Base-by-base conservation (phyloP, 2,329 filamentous ascomycete species). In the Huntiella moniliformis region DNA sequence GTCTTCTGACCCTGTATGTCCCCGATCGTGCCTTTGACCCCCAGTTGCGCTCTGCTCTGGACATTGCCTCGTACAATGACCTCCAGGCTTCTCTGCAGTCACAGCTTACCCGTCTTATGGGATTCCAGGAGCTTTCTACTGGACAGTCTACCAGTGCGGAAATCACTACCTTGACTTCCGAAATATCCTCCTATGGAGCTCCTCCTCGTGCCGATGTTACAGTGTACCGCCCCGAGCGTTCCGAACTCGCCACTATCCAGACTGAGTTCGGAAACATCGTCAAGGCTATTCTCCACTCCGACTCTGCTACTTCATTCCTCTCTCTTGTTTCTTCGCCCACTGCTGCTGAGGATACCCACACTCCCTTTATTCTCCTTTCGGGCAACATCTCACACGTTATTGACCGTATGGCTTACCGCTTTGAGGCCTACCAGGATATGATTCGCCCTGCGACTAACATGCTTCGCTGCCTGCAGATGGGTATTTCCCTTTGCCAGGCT, bases 1-100 rank as follows among this genome's bases (percentile, higher is more conserved):
- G 79, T 12, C 74, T 79, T 35, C 67, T 96, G 41, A 73, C 73
- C 51, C 67, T 95, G 2, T 95, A 88, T 56, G 77, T 96, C 2
- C 87, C 92, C 0, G 80, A 93, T 58, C 78, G 79, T 53, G 72
- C 82, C 3, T 91, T 88, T 55, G 91, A 98, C 58, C 91, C 91
- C 1, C 73, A 78, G 49, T 65, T 78, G 48, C 67, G 71, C 44
- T 72, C 74, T 4, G 66, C 72, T 44, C 71, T 94, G 13, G 78
- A 85, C 53, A 71, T 74, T 15, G 64, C 69, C 38, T 73, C 70
- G 45, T 67, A 70, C 45, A 57, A 66, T 38, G 65, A 76, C 47
- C 67, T 81, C 35, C 70, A 73, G 40, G 52, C 58, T 3, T 63
- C 68, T 7, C 61, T 93, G 1, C 58, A 66, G 10, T 56, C 62